Percentiles rank a stretch among this genome's conserved stretches.
Evolutionary conservation across 306 rosid species (phyloP).

Genomic region (Cucurbita maxima): DNA sequence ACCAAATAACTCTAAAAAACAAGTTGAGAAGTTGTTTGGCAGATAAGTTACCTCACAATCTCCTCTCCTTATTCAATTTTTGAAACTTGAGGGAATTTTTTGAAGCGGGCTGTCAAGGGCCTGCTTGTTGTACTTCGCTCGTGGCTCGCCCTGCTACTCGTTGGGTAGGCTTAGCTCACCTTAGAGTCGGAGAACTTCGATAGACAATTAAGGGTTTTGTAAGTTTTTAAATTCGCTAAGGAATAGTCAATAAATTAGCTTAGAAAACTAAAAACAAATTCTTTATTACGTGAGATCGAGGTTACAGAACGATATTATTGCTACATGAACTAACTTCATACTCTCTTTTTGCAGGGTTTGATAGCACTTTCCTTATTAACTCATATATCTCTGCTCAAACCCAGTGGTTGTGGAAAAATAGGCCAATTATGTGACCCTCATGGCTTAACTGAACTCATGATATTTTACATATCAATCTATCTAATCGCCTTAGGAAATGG

Average conservation of each 20-base stretch:
- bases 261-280: not conserved
- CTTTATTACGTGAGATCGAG: not conserved
- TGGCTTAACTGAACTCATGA: slow-evolving; percentile 13
- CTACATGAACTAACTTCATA: not conserved
- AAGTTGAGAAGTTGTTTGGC: not conserved
- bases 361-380: slow-evolving; percentile 31
- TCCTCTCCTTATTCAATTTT: not conserved
- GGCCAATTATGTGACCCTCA: slow-evolving; percentile 36
- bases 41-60: not conserved
- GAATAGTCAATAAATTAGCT: not conserved
- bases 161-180: not conserved
- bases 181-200: not conserved
- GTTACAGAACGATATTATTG: not conserved
- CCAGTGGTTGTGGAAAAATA: slow-evolving; percentile 40
- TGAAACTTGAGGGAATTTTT: not conserved
- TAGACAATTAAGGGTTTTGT: not conserved
- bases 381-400: slow-evolving; percentile 27
- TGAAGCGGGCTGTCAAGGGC: not conserved
- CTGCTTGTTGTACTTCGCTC: not conserved
- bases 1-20: not conserved
- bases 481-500: slow-evolving; percentile 50
- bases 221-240: not conserved
- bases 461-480: slow-evolving; percentile 41
- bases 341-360: slow-evolving; percentile 29
- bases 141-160: not conserved